A percentile compares a stretch with the other conserved stretches of the same genome.
Evolutionary conservation across 257 asterid species (phyloP).

Genomic region (Przewalskia tangutica): DNA sequence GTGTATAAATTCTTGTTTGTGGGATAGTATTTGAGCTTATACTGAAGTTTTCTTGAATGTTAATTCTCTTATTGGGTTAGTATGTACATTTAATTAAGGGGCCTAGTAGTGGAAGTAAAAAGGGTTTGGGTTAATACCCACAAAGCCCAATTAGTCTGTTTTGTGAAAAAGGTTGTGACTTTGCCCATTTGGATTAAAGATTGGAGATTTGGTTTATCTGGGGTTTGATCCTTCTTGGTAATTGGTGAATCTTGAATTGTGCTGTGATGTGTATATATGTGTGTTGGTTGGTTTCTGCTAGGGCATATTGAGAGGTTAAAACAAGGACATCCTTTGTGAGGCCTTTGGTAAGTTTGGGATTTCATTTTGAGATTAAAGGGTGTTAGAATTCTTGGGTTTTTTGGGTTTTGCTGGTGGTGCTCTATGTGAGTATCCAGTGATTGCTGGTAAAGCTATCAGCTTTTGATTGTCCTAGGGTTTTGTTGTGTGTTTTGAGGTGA

Average conservation of each 20-base stretch:
- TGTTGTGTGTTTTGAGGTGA: conserved; percentile 4
- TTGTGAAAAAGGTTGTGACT: conserved; percentile 18
- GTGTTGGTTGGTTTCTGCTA: conserved; percentile 3
- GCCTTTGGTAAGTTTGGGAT: conserved; percentile 7
- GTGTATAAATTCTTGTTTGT: not conserved
- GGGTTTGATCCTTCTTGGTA: conserved; percentile 6
- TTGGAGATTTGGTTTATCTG: conserved; percentile 21
- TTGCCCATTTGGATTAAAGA: conserved; percentile 20
- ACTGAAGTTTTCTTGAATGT: not conserved
- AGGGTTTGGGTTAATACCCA: conserved; percentile 22
- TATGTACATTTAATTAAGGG: conserved; percentile 17
- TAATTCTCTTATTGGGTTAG: conserved; percentile 16
- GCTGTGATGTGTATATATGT: not conserved
- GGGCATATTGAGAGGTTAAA: conserved; percentile 13
- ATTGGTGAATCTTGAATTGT: conserved; percentile 4
- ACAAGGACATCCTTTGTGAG: conserved; percentile 4
- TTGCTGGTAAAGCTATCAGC: not conserved
- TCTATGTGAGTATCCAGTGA: not conserved
- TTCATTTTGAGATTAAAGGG: conserved; percentile 8
- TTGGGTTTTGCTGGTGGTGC: conserved; percentile 1
- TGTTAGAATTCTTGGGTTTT: conserved; percentile 1
- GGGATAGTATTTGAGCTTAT: not conserved
- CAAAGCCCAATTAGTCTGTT: conserved; percentile 13
- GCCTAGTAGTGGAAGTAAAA: conserved; percentile 13
- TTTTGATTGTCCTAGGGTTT: conserved; percentile 5